These are phyloP conservation scores for Echria macrotheca DNA, from an alignment of 495 filamentous ascomycete species.

Conservation along the genomic window DNA sequence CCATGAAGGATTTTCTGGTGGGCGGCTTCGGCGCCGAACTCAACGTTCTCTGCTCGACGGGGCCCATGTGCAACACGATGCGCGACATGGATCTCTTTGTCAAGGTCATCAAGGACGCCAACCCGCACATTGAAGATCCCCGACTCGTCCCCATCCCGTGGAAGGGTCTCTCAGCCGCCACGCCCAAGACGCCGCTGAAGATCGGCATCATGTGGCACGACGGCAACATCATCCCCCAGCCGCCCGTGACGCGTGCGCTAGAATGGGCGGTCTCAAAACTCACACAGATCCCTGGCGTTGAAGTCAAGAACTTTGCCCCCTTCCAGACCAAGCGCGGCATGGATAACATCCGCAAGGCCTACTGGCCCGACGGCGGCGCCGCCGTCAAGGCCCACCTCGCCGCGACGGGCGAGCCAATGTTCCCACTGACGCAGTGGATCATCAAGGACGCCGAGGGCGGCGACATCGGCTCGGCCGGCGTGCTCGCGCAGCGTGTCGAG, in stretches of 20 bases:
- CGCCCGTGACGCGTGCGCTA: constrained; percentile 59
- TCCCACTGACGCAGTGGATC: constrained; percentile 46
- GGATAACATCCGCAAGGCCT: constrained; percentile 38
- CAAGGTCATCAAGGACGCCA: constrained; percentile 20
- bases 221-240: constrained; percentile 64
- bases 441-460: constrained; percentile 40
- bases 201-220: constrained; percentile 69
- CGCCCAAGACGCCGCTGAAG: constrained; percentile 44
- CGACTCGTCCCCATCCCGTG: constrained; percentile 33
- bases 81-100: constrained; percentile 33
- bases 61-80: constrained; percentile 24
- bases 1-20: constrained; percentile 46
- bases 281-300: constrained; percentile 35
- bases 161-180: constrained; percentile 33
- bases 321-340: constrained; percentile 42
- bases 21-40: constrained; percentile 22
- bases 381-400: constrained; percentile 45
- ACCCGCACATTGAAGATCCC: constrained; percentile 24
- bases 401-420: constrained; percentile 53
- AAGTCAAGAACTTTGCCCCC: constrained; percentile 30
- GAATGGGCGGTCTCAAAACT: constrained; percentile 50
- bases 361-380: constrained; percentile 53
- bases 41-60: constrained; percentile 27
- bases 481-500: constrained; percentile 49
- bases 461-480: constrained; percentile 44